Conservation (phyloP, 2,329 filamentous ascomycete genomes). For the Penicillium sp. region DNA sequence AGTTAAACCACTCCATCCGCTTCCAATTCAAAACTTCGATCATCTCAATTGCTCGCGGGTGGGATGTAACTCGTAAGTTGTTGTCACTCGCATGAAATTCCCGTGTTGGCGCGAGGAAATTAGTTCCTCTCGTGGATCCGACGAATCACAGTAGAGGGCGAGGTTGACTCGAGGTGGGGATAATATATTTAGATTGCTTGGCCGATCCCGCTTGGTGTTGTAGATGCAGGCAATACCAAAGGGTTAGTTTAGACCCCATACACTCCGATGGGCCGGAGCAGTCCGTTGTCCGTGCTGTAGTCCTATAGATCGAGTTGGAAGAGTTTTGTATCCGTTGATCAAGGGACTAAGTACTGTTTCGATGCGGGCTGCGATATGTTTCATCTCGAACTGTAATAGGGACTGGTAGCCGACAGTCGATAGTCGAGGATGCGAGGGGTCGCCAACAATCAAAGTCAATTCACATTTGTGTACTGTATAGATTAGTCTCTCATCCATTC, state of each 20-base stretch:
- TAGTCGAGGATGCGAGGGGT: background rate
- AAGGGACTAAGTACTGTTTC: background rate
- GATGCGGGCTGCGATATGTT: background rate
- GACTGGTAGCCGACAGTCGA: background rate
- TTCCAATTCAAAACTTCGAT: background rate
- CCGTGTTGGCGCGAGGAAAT: background rate
- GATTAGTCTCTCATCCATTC: background rate
- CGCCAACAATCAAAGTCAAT: background rate
- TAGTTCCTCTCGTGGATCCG: background rate
- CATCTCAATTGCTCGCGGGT: background rate
- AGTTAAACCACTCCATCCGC: background rate
- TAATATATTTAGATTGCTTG: constrained; percentile 1
- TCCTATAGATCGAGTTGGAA: background rate
- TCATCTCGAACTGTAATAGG: background rate
- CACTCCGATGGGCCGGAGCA: background rate
- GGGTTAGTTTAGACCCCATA: background rate
- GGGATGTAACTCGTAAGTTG: background rate
- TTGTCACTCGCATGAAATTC: background rate
- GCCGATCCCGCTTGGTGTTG: background rate
- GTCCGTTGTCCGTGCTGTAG: background rate
- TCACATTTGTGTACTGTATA: background rate
- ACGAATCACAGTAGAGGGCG: background rate
- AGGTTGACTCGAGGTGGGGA: background rate
- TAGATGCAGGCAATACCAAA: background rate
- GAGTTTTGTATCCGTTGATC: background rate